Percentiles rank a stretch among this genome's conserved stretches.
These are phyloP conservation scores for Thelephora terrestris DNA, from an alignment of 1,284 basidiomycete species.

Conservation along the genomic window DNA sequence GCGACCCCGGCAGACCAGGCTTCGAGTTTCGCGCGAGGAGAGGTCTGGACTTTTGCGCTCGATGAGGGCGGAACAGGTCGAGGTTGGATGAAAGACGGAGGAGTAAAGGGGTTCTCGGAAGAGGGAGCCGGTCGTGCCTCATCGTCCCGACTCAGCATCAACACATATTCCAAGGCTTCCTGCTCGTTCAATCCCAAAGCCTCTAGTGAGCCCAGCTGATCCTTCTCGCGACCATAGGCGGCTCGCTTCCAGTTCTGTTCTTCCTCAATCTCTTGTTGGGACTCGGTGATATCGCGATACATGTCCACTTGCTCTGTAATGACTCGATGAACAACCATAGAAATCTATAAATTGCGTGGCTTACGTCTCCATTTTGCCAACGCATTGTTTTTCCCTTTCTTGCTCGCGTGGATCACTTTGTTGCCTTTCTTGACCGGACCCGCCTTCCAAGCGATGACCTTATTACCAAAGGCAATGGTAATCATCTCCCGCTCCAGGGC, in stretches of 20 bases:
- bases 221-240: slow-evolving; percentile 38
- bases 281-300: slow-evolving; percentile 55
- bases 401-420: slow-evolving; percentile 20
- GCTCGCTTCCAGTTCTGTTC: slow-evolving; percentile 31
- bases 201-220: slow-evolving; percentile 45
- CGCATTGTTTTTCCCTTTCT: slow-evolving; percentile 21
- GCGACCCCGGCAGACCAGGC: slow-evolving; percentile 25
- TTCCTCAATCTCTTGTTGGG: slow-evolving; percentile 39
- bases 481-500: slow-evolving; percentile 53
- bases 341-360: slow-evolving; percentile 20
- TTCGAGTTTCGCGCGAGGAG: slow-evolving; percentile 25
- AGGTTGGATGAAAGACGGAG: slow-evolving; percentile 9
- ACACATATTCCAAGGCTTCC: slow-evolving; percentile 72
- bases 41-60: slow-evolving; percentile 25
- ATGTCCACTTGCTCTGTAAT: slow-evolving; percentile 52
- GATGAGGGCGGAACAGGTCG: slow-evolving; percentile 12
- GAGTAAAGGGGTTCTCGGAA: slow-evolving; percentile 3
- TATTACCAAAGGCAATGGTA: slow-evolving; percentile 51
- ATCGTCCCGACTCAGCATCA: slow-evolving; percentile 83
- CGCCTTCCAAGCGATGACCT: slow-evolving; percentile 62
- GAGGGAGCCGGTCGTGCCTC: slow-evolving; percentile 26
- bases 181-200: slow-evolving; percentile 66
- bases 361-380: slow-evolving; percentile 43
- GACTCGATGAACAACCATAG: slow-evolving; percentile 6
- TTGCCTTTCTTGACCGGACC: slow-evolving; percentile 29